Base-by-base conservation (phyloP, 176 grass and related monocot species). In the Ananas comosus region DNA sequence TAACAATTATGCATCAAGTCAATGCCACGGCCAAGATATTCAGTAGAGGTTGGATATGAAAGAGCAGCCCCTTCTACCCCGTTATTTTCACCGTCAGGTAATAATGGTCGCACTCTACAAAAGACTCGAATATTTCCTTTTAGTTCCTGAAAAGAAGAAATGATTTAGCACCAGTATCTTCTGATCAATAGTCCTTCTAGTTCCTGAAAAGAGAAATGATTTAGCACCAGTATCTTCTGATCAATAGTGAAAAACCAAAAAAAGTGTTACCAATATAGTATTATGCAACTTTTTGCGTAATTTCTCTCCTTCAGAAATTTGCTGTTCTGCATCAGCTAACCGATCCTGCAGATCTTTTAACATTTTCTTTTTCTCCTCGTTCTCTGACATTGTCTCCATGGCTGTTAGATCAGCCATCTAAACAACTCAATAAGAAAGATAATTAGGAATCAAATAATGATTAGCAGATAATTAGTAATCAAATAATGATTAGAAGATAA, bases 71-170 rank as follows among this genome's bases (percentile, higher is more conserved):
- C 82, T 53, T 87, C 85, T 23, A 63, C 3, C 67, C 69, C 67
- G 72, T 69, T 83, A 63, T 74, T 85, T 80, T 82, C 82, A 53
- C 69, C 48, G 33, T 88, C 77, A 59, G 42, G 61, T 8, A 91
- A 12, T 79, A 93, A 63, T 1, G 95, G 95, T 28, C 95, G 77
- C 33, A 99, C 95, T 67, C 95, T 85, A 79, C 95, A 99, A 28
- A 99, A 99, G 18, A 99, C 95, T 50, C 95, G 84, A 10, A 99
- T 99, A 27, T 99, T 99, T 50, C 95, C 95, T 81, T 99, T 99
- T 4, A 99, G n/a, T 75, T 99, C 95, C 95, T 99, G 70, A 74
- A 90, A 70, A 71, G 33, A 42, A 42, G 5, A 42, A 42, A 42
- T 42, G 33, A 42, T 42, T 42, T 42, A 42, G 33, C 33, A 42